These are phyloP conservation scores for Trypanosoma avium DNA, from an alignment of 208 protist genomes.

Conservation along the genomic window DNA sequence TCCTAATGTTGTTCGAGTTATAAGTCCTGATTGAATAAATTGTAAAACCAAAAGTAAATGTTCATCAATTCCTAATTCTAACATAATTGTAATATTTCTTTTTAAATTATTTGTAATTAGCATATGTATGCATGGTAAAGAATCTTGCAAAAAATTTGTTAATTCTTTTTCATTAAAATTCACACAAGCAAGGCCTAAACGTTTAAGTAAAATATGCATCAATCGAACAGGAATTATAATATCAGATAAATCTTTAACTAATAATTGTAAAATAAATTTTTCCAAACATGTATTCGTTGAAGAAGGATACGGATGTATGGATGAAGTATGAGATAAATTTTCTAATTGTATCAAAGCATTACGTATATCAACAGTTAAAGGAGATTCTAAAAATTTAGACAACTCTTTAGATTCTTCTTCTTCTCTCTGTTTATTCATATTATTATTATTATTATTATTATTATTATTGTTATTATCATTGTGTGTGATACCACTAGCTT, in stretches of 20 bases:
- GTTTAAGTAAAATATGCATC: constrained; percentile 20
- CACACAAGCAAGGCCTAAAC: constrained; percentile 17
- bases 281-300: constrained; percentile 22
- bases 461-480: no score
- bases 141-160: constrained; percentile 15
- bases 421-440: no score
- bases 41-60: constrained; percentile 21
- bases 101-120: background rate
- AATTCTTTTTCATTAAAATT: constrained; percentile 3
- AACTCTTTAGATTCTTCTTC: background rate
- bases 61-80: constrained; percentile 24
- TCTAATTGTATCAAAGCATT: constrained; percentile 3
- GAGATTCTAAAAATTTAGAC: constrained; percentile 5
- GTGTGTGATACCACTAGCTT: background rate
- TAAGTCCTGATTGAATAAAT: constrained; percentile 16
- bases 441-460: background rate
- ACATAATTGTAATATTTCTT: constrained; percentile 2
- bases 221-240: constrained; percentile 14
- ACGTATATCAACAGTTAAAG: background rate
- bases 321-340: background rate
- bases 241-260: background rate
- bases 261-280: constrained; percentile 5
- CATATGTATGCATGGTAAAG: constrained; percentile 2
- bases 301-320: background rate
- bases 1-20: background rate